phyloP scores from a whole-genome alignment of 441 rosid genomes.

The Adansonia grandidieri region DNA sequence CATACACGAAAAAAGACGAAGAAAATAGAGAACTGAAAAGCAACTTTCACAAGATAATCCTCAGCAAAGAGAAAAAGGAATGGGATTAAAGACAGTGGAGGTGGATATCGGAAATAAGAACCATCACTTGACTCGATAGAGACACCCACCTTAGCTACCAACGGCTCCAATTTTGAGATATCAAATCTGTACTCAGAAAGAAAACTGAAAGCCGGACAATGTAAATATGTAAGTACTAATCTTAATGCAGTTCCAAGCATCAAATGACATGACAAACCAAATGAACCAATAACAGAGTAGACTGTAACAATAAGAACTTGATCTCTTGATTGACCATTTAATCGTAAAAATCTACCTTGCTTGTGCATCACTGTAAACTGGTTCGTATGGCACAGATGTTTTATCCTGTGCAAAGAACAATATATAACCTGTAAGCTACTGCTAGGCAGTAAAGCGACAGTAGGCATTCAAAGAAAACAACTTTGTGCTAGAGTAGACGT shows the following conservation, averaged over 20 bases:
- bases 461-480: conserved; percentile 9
- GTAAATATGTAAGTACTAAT: neutral
- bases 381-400: conserved; percentile 77
- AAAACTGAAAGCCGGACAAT: conserved; percentile 54
- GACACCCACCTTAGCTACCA: conserved; percentile 87
- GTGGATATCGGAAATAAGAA: neutral
- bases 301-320: neutral
- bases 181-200: conserved; percentile 84
- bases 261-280: conserved; percentile 22
- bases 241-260: neutral
- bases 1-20: neutral
- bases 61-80: neutral
- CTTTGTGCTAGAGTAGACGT: neutral
- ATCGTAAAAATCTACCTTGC: conserved; percentile 61
- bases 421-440: conserved; percentile 22
- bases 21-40: conserved; percentile 19
- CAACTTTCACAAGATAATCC: neutral
- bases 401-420: conserved; percentile 62
- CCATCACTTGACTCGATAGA: conserved; percentile 2
- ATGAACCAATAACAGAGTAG: neutral
- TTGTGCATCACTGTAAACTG: conserved; percentile 86
- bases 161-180: conserved; percentile 84
- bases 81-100: neutral
- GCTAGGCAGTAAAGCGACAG: conserved; percentile 2
- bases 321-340: conserved; percentile 1